These are phyloP conservation scores for Carex pumila DNA, from an alignment of 176 grass and related monocot genomes.

Conservation along the genomic window DNA sequence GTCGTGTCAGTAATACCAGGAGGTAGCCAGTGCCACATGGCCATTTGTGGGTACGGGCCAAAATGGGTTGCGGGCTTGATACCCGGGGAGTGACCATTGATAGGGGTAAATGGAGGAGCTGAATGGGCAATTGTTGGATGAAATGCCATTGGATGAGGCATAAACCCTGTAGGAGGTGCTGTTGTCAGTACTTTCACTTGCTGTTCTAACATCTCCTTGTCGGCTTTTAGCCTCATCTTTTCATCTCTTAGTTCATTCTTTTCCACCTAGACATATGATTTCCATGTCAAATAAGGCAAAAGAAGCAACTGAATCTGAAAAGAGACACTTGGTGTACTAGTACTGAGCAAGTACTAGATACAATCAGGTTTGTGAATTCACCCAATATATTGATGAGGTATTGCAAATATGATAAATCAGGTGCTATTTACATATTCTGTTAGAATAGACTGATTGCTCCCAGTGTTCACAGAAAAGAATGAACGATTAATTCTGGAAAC, in stretches of 20 bases:
- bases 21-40: constrained; percentile 33
- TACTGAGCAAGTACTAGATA: neutral
- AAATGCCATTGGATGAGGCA: constrained; percentile 31
- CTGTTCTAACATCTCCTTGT: constrained; percentile 36
- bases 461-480: neutral
- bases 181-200: constrained; percentile 29
- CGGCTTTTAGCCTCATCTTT: constrained; percentile 41
- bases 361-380: neutral
- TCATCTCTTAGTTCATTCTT: constrained; percentile 45
- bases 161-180: constrained; percentile 22
- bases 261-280: constrained; percentile 18
- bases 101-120: neutral
- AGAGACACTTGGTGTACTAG: neutral
- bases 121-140: constrained; percentile 1
- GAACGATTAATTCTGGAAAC: neutral
- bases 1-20: constrained; percentile 24
- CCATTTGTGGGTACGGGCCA: constrained; percentile 14
- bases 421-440: neutral
- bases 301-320: neutral
- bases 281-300: neutral
- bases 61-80: constrained; percentile 5
- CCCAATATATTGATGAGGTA: neutral
- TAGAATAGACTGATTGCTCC: neutral
- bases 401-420: neutral
- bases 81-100: neutral